Evolutionary conservation across 2,329 filamentous ascomycete species (phyloP).

Genomic region (Celoporthe dispersa): DNA sequence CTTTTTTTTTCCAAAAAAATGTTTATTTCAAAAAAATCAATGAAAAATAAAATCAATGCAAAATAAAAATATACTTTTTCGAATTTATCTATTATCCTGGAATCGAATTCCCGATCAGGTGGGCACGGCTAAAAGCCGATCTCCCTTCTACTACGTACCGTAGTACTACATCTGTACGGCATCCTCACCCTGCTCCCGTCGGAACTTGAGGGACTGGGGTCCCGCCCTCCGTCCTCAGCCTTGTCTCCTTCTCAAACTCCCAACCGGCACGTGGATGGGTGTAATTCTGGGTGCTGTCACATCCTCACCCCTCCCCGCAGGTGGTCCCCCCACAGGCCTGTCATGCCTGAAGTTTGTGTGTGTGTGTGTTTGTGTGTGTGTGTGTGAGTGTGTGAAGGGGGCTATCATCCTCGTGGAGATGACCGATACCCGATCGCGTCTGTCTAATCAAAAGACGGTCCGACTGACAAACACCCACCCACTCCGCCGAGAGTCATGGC

Average conservation of each 20-base stretch:
- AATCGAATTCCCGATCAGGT: neutral
- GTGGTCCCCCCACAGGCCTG: neutral
- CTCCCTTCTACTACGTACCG: neutral
- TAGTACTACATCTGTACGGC: neutral
- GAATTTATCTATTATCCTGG: neutral
- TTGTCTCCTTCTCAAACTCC: slow-evolving; percentile 20
- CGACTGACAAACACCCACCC: neutral
- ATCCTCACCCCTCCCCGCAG: neutral
- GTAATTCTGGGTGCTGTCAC: neutral
- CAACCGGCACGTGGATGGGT: neutral
- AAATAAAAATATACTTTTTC: neutral
- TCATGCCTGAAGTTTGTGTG: neutral
- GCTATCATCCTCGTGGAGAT: slow-evolving; percentile 21
- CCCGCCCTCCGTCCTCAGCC: slow-evolving; percentile 26
- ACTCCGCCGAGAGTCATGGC: neutral
- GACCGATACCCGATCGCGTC: slow-evolving; percentile 18
- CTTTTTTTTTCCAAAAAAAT: neutral
- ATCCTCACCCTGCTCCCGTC: neutral
- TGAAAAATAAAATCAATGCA: too few relatives aligned
- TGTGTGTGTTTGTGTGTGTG: neutral
- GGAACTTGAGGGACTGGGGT: neutral
- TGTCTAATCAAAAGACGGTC: slow-evolving; percentile 26
- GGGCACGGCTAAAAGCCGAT: neutral
- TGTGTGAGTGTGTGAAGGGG: neutral
- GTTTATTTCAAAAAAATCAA: too few relatives aligned